phyloP scores from a whole-genome alignment of 2,329 filamentous ascomycete species.

The Beauveria medogensis region DNA sequence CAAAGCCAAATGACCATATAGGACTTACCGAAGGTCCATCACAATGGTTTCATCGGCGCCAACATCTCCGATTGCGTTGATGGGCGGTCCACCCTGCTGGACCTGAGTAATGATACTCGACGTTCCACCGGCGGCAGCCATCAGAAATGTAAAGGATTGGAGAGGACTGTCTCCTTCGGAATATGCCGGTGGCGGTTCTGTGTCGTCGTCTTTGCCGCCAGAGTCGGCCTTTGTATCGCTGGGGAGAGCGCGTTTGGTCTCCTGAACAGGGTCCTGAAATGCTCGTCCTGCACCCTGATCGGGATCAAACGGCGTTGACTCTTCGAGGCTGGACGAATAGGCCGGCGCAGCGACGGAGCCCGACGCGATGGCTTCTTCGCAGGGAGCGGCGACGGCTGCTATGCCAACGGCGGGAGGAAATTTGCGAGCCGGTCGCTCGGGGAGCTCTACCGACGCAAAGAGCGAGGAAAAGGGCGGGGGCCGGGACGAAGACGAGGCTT shows the following conservation, averaged over 20 bases:
- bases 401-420: slow-evolving; percentile 15
- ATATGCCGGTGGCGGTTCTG: slow-evolving; percentile 92
- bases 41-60: slow-evolving; percentile 90
- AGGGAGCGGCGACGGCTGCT: slow-evolving; percentile 1
- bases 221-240: slow-evolving; percentile 70
- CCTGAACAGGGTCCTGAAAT: slow-evolving; percentile 49
- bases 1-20: background rate
- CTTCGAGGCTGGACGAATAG: slow-evolving; percentile 36
- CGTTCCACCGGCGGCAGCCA: slow-evolving; percentile 94
- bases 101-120: slow-evolving; percentile 99
- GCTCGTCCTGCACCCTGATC: slow-evolving; percentile 28
- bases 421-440: slow-evolving; percentile 26
- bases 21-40: slow-evolving; percentile 77
- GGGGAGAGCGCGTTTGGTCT: slow-evolving; percentile 81
- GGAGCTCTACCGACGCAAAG: slow-evolving; percentile 37
- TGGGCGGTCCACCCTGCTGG: slow-evolving; percentile 81
- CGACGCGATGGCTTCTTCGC: slow-evolving; percentile 24
- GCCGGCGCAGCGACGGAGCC: slow-evolving; percentile 44
- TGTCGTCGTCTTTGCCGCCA: slow-evolving; percentile 70
- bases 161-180: slow-evolving; percentile 91
- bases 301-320: slow-evolving; percentile 29
- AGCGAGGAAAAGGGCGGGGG: slow-evolving; percentile 56
- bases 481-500: slow-evolving; percentile 42
- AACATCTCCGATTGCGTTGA: slow-evolving; percentile 84
- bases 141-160: slow-evolving; percentile 87